Base-by-base conservation (phyloP, 2,329 filamentous ascomycete species). In the Pseudofabraea citricarpa region DNA sequence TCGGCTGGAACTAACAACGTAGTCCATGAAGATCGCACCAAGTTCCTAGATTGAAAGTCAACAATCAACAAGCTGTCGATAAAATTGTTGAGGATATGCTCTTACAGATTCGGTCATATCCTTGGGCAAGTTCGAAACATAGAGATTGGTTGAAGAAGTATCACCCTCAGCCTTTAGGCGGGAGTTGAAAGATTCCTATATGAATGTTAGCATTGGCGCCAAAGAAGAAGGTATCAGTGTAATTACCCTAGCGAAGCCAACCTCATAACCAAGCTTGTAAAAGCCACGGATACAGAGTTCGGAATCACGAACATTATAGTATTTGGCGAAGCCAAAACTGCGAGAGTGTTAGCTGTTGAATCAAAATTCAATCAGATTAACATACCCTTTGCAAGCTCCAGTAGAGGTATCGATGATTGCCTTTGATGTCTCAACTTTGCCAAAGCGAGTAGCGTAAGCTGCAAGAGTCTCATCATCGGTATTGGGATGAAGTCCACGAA, bases 281-380 rank as follows among this genome's bases (percentile, higher is more conserved):
- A 98, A 96, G 35, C 89, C 93, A 41, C 90, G 87, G 60, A 98
- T 98, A 64, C 93, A 97, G 60, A 90, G 86, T 70, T 97, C 90
- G 10, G 93, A 95, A 53, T 96, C 84, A 43, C 84, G 82, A 50
- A 87, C 86, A 56, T 87, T 85, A 64, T 79, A 86, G 64, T 95
- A 98, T 66, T 96, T 95, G 64, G 95, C 91, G 63, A 98, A 98
- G 5, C 93, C 93, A 61, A 97, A 98, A 12, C 93, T 97, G 44
- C 19, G n/a, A 15, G 37, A 35, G 6, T 38, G 48, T 32, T 38
- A 46, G 13, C 12, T 35, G n/a, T 20, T 4, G 20, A 18, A 20
- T 13, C 2, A 43, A 7, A 16, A 35, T 10, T 20, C 22, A 24
- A 35, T 2, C 45, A 31, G 7, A 7, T 20, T 12, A 16, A 68